Evolutionary conservation across 2,329 filamentous ascomycete species (phyloP).

Genomic region (Fragosphaeria purpurea): DNA sequence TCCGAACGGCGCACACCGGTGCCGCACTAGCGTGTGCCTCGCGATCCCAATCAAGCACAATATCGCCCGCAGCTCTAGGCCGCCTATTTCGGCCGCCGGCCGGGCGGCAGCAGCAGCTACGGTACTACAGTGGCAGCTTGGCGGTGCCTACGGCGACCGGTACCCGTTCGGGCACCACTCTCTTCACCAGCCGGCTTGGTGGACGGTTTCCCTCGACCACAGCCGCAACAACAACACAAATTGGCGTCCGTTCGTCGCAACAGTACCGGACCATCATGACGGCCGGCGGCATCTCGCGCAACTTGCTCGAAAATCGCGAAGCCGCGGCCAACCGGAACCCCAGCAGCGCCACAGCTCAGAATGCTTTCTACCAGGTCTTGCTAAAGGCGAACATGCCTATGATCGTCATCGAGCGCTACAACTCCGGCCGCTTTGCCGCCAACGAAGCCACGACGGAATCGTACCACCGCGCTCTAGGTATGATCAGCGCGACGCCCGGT

Average conservation of each 20-base stretch:
- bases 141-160: background rate
- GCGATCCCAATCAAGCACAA: background rate
- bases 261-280: conserved; percentile 11
- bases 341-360: conserved; percentile 75
- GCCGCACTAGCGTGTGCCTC: background rate
- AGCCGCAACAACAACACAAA: background rate
- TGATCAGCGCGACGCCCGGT: conserved; percentile 22
- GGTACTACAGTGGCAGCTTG: conserved; percentile 7
- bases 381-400: conserved; percentile 88
- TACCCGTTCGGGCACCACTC: too few relatives aligned
- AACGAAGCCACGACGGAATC: conserved; percentile 68
- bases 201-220: too few relatives aligned
- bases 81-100: background rate
- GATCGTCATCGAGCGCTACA: conserved; percentile 83
- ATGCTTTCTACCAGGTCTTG: conserved; percentile 86
- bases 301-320: conserved; percentile 73
- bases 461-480: conserved; percentile 62
- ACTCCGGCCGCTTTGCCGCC: conserved; percentile 73
- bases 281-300: conserved; percentile 42
- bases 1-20: conserved; percentile 1
- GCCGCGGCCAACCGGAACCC: conserved; percentile 90
- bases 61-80: background rate
- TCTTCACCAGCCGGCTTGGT: background rate
- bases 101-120: background rate
- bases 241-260: too few relatives aligned